Evolutionary conservation across 495 filamentous ascomycete species (phyloP).

Genomic region (Xylaria grammica): DNA sequence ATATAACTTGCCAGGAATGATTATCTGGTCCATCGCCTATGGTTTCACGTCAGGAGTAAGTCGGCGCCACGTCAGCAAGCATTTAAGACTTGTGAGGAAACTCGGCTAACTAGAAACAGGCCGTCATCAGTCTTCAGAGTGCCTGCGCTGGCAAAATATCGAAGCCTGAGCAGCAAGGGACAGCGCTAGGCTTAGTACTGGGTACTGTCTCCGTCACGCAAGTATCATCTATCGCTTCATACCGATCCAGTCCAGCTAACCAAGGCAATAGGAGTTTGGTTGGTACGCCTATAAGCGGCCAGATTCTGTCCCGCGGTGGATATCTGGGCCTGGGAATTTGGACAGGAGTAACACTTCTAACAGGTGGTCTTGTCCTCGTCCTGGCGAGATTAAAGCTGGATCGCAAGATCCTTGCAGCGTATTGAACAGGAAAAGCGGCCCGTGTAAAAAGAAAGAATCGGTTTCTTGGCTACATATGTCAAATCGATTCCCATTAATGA

Average conservation of each 20-base stretch:
- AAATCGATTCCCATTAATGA: too few species aligned
- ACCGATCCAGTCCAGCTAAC: not conserved
- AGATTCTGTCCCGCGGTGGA: conserved; percentile 40
- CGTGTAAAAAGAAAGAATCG: not conserved
- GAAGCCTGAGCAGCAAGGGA: conserved; percentile 41
- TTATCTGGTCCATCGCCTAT: conserved; percentile 42
- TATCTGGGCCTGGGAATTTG: conserved; percentile 36
- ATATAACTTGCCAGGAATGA: conserved; percentile 40
- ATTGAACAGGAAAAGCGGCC: not conserved
- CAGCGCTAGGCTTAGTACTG: conserved; percentile 53
- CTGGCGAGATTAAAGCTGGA: conserved; percentile 10
- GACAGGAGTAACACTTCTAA: conserved; percentile 28
- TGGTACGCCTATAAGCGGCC: conserved; percentile 53
- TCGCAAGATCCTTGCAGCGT: conserved; percentile 5
- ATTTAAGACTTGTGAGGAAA: not conserved
- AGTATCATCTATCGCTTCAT: not conserved
- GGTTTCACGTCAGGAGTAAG: conserved; percentile 36
- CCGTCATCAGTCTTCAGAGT: conserved; percentile 28
- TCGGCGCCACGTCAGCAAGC: not conserved
- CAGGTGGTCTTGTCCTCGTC: conserved; percentile 23
- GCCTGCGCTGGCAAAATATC: conserved; percentile 32
- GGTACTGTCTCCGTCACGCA: conserved; percentile 40
- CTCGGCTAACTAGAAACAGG: conserved; percentile 18
- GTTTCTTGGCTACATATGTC: too few species aligned
- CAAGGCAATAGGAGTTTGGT: conserved; percentile 36